Percentiles rank a stretch among this genome's conserved stretches.
Conservation (phyloP, 2,329 filamentous ascomycete genomes). For the Pseudopithomyces chartarum region DNA sequence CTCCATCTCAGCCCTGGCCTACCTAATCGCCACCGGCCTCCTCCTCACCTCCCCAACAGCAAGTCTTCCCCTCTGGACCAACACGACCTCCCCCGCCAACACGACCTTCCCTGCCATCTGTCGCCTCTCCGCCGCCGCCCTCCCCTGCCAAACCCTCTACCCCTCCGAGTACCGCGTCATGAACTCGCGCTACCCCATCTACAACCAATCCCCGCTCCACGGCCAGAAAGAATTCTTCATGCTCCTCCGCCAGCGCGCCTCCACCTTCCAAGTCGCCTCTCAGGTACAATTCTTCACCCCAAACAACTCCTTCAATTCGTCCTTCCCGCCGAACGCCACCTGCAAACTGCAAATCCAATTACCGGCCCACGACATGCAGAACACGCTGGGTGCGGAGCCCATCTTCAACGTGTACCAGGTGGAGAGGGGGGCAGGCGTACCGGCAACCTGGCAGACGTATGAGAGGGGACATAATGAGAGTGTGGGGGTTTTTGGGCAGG, state of each 20-base stretch:
- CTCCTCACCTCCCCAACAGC: background rate
- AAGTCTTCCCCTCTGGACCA: background rate
- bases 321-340: conserved; percentile 17
- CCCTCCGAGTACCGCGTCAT: conserved; percentile 28
- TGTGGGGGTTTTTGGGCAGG: conserved; percentile 20
- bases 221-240: conserved; percentile 30
- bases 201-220: conserved; percentile 23
- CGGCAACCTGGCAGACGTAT: conserved; percentile 30
- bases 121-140: conserved; percentile 2
- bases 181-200: conserved; percentile 34
- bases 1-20: background rate
- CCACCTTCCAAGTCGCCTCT: conserved; percentile 28
- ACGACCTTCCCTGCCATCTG: background rate
- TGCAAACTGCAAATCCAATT: conserved; percentile 36
- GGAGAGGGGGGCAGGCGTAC: conserved; percentile 13
- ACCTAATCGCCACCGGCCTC: background rate
- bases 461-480: conserved; percentile 11
- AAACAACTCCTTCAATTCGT: background rate
- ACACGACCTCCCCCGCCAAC: background rate
- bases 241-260: conserved; percentile 27
- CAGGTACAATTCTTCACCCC: conserved; percentile 24
- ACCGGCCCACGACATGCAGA: conserved; percentile 15
- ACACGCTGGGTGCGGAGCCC: conserved; percentile 25
- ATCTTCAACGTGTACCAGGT: conserved; percentile 34
- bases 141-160: conserved; percentile 27